Evolutionary conservation across 2,329 filamentous ascomycete species (phyloP).

Genomic region (Biscogniauxia mediterranea): DNA sequence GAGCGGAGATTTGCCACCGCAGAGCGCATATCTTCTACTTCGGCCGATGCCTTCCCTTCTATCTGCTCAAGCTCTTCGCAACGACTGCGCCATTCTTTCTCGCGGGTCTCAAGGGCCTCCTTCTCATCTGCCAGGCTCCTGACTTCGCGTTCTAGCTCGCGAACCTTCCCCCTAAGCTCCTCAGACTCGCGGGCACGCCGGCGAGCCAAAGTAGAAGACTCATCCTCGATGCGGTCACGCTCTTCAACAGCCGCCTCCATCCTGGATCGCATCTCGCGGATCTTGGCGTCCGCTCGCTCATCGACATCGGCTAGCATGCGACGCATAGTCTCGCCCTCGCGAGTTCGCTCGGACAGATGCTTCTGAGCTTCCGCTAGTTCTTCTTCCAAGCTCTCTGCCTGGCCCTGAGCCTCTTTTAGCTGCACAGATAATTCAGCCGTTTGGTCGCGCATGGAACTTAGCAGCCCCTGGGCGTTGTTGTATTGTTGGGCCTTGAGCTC

Average conservation of each 20-base stretch:
- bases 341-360: conserved; percentile 79
- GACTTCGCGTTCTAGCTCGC: conserved; percentile 77
- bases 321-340: conserved; percentile 94
- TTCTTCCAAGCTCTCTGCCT: conserved; percentile 85
- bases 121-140: conserved; percentile 70
- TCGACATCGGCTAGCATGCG: conserved; percentile 84
- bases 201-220: conserved; percentile 74
- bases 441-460: conserved; percentile 92
- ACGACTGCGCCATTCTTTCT: conserved; percentile 71
- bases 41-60: conserved; percentile 66
- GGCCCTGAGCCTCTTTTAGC: conserved; percentile 82
- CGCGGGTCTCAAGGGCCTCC: conserved; percentile 71
- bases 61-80: conserved; percentile 74
- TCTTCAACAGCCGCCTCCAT: conserved; percentile 93
- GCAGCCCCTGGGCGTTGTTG: conserved; percentile 76
- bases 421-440: conserved; percentile 84
- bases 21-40: conserved; percentile 71
- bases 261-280: conserved; percentile 83
- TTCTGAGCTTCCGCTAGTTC: conserved; percentile 87
- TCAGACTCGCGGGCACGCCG: conserved; percentile 80
- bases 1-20: conserved; percentile 77
- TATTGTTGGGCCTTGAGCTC: conserved; percentile 85
- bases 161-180: conserved; percentile 74
- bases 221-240: conserved; percentile 87
- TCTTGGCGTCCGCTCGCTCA: conserved; percentile 73